phyloP scores from a whole-genome alignment of 768 basidiomycete species.

The Boletus edulis region DNA sequence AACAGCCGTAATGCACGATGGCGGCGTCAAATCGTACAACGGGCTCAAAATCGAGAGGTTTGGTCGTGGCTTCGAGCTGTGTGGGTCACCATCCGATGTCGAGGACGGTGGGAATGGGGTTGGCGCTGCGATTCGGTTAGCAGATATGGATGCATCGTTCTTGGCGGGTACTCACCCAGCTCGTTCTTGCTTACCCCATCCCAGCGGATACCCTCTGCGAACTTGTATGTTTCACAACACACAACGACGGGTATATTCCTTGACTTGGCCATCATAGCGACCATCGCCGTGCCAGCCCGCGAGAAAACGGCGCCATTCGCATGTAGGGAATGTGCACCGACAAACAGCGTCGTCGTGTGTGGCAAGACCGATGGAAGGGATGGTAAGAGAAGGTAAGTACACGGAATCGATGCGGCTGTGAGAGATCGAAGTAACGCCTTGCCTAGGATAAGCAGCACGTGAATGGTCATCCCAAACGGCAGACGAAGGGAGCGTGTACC shows the following conservation, averaged over 20 bases:
- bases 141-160: neutral
- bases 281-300: constrained; percentile 91
- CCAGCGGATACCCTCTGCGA: constrained; percentile 86
- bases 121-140: constrained; percentile 26
- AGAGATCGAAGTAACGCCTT: constrained; percentile 74
- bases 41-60: constrained; percentile 82
- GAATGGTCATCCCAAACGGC: neutral
- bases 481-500: constrained; percentile 41
- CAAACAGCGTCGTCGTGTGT: constrained; percentile 78
- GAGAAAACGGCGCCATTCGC: constrained; percentile 94
- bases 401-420: constrained; percentile 66
- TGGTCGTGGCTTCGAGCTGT: constrained; percentile 32
- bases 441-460: constrained; percentile 43
- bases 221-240: constrained; percentile 99
- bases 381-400: constrained; percentile 90
- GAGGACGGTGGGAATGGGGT: constrained; percentile 22
- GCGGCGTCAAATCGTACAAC: constrained; percentile 92
- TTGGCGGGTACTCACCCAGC: constrained; percentile 55
- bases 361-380: constrained; percentile 78
- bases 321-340: constrained; percentile 93
- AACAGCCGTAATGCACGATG: constrained; percentile 89
- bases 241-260: constrained; percentile 91
- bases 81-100: constrained; percentile 2
- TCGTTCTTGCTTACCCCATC: constrained; percentile 98
- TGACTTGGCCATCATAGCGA: constrained; percentile 93